Evolutionary conservation across 1,284 basidiomycete genomes (phyloP).

Genomic region (Boletellus deceptivus): DNA sequence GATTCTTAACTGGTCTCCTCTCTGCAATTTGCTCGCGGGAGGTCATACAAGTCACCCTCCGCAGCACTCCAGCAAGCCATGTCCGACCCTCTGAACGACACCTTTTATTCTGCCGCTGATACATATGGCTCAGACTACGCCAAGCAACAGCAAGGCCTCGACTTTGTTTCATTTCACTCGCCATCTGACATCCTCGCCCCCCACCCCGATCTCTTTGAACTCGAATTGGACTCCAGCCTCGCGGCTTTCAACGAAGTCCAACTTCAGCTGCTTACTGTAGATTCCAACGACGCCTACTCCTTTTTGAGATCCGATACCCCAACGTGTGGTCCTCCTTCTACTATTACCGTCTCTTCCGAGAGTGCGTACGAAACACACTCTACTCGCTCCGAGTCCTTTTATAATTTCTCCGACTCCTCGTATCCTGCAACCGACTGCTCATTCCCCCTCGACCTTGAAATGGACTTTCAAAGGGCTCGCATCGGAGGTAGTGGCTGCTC

Average conservation of each 20-base stretch:
- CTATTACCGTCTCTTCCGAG: conserved; percentile 75
- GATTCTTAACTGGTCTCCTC: background rate
- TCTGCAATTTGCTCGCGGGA: conserved; percentile 8
- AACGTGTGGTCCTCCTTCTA: conserved; percentile 68
- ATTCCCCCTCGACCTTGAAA: conserved; percentile 61
- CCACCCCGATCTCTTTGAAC: conserved; percentile 76
- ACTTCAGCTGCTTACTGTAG: conserved; percentile 60
- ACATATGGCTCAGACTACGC: conserved; percentile 37
- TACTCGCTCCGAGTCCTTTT: conserved; percentile 63
- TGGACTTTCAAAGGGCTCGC: conserved; percentile 65
- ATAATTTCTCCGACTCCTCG: conserved; percentile 56
- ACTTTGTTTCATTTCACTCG: conserved; percentile 67
- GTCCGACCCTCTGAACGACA: conserved; percentile 33
- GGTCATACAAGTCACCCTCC: conserved; percentile 20
- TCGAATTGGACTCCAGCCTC: conserved; percentile 71
- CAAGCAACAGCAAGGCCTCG: conserved; percentile 46
- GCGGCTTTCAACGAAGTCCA: conserved; percentile 60
- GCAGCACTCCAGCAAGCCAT: conserved; percentile 29
- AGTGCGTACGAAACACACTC: conserved; percentile 69
- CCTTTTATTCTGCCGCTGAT: conserved; percentile 35
- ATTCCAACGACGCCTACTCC: conserved; percentile 60
- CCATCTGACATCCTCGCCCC: conserved; percentile 67
- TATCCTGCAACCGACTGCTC: conserved; percentile 52
- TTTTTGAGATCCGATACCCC: conserved; percentile 61
- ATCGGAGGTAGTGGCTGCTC: conserved; percentile 49